Conservation (phyloP, 2,329 filamentous ascomycete species). For the Didymella lethalis region DNA sequence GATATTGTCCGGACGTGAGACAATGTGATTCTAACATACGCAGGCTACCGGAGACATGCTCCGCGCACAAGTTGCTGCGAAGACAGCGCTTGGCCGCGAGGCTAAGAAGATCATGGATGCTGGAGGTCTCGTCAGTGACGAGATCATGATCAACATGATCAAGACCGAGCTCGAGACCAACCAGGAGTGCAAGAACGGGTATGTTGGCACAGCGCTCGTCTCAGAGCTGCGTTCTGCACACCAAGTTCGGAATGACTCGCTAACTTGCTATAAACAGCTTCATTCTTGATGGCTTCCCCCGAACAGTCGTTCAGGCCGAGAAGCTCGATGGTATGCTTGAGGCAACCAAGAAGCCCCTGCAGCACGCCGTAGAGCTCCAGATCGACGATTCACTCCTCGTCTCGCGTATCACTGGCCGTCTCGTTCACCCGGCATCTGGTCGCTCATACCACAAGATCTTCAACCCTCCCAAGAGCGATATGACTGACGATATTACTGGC, state of each 20-base stretch:
- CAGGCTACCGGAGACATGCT: conserved; percentile 99
- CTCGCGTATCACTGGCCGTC: conserved; percentile 92
- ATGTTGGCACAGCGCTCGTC: conserved; percentile 32
- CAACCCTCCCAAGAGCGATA: conserved; percentile 92
- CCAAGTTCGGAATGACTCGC: neutral
- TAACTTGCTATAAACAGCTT: conserved; percentile 67
- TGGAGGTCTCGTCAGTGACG: conserved; percentile 95
- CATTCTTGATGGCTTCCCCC: conserved; percentile 98
- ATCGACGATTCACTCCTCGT: conserved; percentile 96
- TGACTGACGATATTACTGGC: conserved; percentile 97
- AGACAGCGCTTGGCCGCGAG: conserved; percentile 91
- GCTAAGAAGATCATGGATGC: conserved; percentile 99
- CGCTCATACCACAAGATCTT: conserved; percentile 98
- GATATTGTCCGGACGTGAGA: neutral
- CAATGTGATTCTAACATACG: conserved; percentile 30
- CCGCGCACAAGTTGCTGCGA: conserved; percentile 96
- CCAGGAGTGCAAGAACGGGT: conserved; percentile 96
- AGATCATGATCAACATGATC: conserved; percentile 99
- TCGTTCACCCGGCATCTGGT: conserved; percentile 94
- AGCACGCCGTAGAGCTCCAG: conserved; percentile 95
- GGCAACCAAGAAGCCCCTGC: conserved; percentile 79
- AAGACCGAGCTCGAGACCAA: conserved; percentile 95
- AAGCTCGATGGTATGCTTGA: conserved; percentile 91
- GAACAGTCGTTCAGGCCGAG: conserved; percentile 94
- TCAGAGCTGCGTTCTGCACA: neutral